Evolutionary conservation across 495 filamentous ascomycete species (phyloP).

Genomic region (Podospora anserina): DNA sequence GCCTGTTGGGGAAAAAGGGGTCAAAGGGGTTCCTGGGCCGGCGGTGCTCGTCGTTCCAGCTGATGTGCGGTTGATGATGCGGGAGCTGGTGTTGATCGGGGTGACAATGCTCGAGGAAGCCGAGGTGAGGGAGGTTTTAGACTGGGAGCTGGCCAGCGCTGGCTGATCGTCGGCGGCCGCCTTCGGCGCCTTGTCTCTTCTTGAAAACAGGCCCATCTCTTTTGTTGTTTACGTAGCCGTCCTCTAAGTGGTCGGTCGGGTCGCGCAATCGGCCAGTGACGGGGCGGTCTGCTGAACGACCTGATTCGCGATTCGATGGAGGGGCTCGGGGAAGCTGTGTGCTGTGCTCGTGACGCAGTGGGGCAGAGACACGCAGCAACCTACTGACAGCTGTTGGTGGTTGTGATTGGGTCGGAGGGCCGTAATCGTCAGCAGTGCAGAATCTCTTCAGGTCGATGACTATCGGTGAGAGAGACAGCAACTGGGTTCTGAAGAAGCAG

Average conservation of each 20-base stretch:
- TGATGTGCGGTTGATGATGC: conserved; percentile 38
- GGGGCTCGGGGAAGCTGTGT: conserved; percentile 1
- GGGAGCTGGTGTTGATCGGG: conserved; percentile 28
- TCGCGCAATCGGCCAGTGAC: conserved; percentile 20
- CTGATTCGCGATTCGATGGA: conserved; percentile 17
- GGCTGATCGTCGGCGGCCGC: conserved; percentile 32
- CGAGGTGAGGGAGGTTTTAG: conserved; percentile 36
- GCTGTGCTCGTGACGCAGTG: conserved; percentile 24
- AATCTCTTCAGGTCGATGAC: neutral
- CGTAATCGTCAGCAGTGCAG: conserved; percentile 2
- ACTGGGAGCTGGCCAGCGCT: conserved; percentile 30
- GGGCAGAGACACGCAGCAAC: conserved; percentile 10
- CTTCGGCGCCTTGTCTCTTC: conserved; percentile 48
- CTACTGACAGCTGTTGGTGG: neutral
- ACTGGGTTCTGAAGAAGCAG: neutral
- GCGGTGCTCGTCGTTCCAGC: conserved; percentile 38
- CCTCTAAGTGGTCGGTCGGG: conserved; percentile 15
- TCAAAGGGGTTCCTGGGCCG: conserved; percentile 40
- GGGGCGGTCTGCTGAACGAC: conserved; percentile 19
- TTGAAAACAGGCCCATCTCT: conserved; percentile 53
- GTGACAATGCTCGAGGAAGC: conserved; percentile 35
- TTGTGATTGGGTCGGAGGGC: conserved; percentile 16
- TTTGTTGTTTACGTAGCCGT: conserved; percentile 13
- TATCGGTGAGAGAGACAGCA: neutral
- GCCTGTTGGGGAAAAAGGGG: conserved; percentile 42